phyloP scores from a whole-genome alignment of 352 stramenopile species.

The Phytophthora tubulina region DNA sequence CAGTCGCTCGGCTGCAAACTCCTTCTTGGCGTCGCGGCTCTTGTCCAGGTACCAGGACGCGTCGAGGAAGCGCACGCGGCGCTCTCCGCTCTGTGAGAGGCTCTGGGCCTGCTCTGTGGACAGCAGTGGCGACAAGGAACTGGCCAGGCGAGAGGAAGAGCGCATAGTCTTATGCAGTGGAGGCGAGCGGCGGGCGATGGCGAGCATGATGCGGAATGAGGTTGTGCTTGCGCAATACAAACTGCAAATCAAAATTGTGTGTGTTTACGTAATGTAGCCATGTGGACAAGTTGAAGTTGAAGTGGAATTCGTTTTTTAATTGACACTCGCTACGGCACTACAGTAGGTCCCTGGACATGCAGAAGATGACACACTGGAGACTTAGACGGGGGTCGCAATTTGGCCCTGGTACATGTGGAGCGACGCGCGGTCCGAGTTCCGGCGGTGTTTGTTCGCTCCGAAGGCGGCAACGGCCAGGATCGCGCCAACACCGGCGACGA shows the following conservation, averaged over 20 bases:
- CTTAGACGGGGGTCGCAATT: conserved; percentile 26
- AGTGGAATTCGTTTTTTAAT: neutral
- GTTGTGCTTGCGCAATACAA: neutral
- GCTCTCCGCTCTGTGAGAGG: conserved; percentile 38
- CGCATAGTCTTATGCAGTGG: conserved; percentile 18
- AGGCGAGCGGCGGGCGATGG: conserved; percentile 12
- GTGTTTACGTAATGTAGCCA: conserved; percentile 1
- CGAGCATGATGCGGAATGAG: conserved; percentile 13
- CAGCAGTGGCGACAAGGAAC: conserved; percentile 54
- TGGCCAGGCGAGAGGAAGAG: conserved; percentile 11
- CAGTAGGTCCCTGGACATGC: neutral
- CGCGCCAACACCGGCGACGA: conserved; percentile 30
- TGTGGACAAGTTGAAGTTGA: neutral
- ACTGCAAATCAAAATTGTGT: neutral
- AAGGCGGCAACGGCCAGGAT: conserved; percentile 37
- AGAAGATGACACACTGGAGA: neutral
- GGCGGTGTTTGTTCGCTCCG: conserved; percentile 28
- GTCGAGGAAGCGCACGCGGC: conserved; percentile 74
- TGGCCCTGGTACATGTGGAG: conserved; percentile 29
- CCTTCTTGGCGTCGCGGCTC: conserved; percentile 64
- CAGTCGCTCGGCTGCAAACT: conserved; percentile 74
- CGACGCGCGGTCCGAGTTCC: conserved; percentile 11
- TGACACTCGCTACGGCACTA: too few relatives aligned
- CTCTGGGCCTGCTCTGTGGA: conserved; percentile 62
- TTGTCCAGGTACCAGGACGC: conserved; percentile 88